phyloP scores from a whole-genome alignment of 140 eudicot genomes.

The Flaveria floridana region DNA sequence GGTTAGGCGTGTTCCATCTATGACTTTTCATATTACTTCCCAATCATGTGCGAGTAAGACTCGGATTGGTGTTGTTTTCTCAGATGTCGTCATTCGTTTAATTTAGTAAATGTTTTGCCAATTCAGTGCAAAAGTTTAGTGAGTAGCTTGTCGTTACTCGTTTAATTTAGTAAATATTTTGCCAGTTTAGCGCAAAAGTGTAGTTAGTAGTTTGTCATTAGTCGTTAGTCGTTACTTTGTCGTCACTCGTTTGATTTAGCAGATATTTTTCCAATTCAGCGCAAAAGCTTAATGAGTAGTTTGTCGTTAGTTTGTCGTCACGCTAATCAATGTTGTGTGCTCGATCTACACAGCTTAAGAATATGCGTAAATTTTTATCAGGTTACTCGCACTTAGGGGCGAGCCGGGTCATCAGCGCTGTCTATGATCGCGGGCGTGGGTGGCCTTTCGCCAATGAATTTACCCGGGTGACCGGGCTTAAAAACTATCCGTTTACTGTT shows the following conservation, averaged over 20 bases:
- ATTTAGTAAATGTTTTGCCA: slow-evolving; percentile 9
- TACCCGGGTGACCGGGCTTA: too few relatives aligned
- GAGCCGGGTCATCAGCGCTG: too few relatives aligned
- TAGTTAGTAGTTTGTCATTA: slow-evolving; percentile 17
- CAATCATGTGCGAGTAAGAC: slow-evolving; percentile 3
- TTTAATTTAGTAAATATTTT: not conserved
- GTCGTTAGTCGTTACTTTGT: slow-evolving; percentile 18
- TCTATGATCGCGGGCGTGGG: too few relatives aligned
- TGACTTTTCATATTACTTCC: slow-evolving; percentile 4
- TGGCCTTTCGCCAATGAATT: too few relatives aligned
- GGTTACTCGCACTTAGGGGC: not conserved
- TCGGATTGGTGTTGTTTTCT: not conserved
- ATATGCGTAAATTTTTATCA: not conserved
- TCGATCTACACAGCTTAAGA: not conserved
- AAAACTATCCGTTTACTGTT: too few relatives aligned
- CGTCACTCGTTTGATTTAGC: slow-evolving; percentile 23
- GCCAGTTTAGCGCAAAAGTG: slow-evolving; percentile 1
- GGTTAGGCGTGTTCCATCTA: not conserved
- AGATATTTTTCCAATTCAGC: not conserved
- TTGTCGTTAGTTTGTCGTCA: slow-evolving; percentile 26
- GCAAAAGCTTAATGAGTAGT: slow-evolving; percentile 9
- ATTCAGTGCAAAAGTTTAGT: not conserved
- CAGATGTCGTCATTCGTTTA: slow-evolving; percentile 24
- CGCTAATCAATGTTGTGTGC: not conserved
- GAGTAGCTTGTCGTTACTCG: slow-evolving; percentile 16